Base-by-base conservation (phyloP, 2,329 filamentous ascomycete genomes). In the Sporothrix pseudoabietina region DNA sequence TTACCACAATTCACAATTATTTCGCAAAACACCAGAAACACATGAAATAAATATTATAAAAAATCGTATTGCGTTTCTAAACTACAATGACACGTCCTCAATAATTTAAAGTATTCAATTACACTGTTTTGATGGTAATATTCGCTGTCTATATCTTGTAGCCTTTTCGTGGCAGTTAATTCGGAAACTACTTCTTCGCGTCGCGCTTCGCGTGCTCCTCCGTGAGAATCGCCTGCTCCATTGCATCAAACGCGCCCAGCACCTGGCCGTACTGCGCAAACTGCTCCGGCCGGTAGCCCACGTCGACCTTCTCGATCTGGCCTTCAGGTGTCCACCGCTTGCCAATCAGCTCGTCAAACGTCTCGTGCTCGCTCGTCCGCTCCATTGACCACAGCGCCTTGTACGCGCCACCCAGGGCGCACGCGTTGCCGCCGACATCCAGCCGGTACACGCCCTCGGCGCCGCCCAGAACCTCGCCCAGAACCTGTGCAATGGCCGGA, bases 321-420 rank as follows among this genome's bases (percentile, higher is more conserved):
- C 90, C 90, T 76, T 91, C 90, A 82, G 97, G 95, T 75, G 88
- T 89, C 96, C 96, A 99, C 75, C 96, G 86, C 79, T 85, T 85
- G 8, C 92, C 93, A 75, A 99, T 91, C 76, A 97, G 85, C 75
- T 95, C 91, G 80, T 98, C 96, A 83, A 98, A 98, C 4, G 87
- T 93, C 87, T 97, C 90, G 22, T 85, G 86, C 1, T 83, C 80
- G 32, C 82, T 81, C 30, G 72, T n/a, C 66, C 92, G 85, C 84
- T 96, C 94, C 72, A 94, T 85, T 0, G 92, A 94, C 96, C 96
- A 99, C 0, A 97, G 90, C 16, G 96, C 95, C 84, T 98, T 98
- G 83, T 98, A 98, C 35, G 95, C 95, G 7, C 94, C 94, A 16
- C 96, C 96, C 16, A 98, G 83, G 12, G 95, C 96, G 82, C 96